These are phyloP conservation scores for Thinopyrum elongatum DNA, from an alignment of 176 grass and related monocot species.

Conservation along the genomic window DNA sequence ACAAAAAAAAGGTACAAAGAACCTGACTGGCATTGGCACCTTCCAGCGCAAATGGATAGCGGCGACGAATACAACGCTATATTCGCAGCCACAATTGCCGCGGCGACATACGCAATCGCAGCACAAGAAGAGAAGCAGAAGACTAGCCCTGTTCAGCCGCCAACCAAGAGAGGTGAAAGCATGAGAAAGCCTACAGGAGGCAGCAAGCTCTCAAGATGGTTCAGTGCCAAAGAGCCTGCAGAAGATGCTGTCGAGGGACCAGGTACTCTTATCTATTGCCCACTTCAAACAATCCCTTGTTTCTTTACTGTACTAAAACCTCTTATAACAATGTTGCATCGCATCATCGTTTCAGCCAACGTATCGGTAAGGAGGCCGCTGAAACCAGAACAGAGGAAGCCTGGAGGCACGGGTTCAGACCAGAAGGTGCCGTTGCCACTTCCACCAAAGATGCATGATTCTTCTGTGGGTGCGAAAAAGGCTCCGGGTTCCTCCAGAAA, in stretches of 20 bases:
- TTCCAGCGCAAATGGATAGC: constrained; percentile 42
- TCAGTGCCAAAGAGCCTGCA: constrained; percentile 48
- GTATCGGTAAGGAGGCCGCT: constrained; percentile 37
- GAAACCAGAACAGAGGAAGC: constrained; percentile 21
- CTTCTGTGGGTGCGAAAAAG: constrained; percentile 37
- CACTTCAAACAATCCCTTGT: not conserved
- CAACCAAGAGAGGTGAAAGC: constrained; percentile 38
- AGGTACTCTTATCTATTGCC: constrained; percentile 38
- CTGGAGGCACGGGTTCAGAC: constrained; percentile 5
- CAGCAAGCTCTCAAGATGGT: constrained; percentile 68
- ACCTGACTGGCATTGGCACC: constrained; percentile 12
- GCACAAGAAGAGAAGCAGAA: constrained; percentile 54
- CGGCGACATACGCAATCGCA: constrained; percentile 63
- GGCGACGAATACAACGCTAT: constrained; percentile 28
- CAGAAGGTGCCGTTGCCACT: constrained; percentile 11
- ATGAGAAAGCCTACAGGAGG: constrained; percentile 48
- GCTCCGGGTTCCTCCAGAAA: constrained; percentile 50
- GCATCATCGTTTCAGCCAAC: constrained; percentile 34
- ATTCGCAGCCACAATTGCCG: constrained; percentile 57
- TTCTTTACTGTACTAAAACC: not conserved
- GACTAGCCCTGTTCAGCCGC: not conserved
- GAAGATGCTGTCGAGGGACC: constrained; percentile 47
- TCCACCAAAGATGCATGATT: constrained; percentile 31
- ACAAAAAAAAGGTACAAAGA: not conserved
- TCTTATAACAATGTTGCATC: not conserved